A percentile compares a stretch with the other conserved stretches of the same genome.
Conservation (phyloP, 768 basidiomycete genomes). For the Russula griseocarnosa region DNA sequence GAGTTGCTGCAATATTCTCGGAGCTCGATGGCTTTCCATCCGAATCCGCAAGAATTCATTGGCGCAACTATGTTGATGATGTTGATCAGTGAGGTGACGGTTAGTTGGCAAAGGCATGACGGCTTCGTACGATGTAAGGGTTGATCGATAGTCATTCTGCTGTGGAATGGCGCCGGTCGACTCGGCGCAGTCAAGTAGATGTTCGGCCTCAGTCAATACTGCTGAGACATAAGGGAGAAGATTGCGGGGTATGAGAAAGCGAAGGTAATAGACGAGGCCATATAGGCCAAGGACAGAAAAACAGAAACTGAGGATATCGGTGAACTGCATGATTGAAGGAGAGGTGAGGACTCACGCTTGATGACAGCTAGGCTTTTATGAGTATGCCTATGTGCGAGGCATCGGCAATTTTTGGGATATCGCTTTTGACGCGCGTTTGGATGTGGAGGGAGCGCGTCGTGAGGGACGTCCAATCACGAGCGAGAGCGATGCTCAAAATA, state of each 20-base stretch:
- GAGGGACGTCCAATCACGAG: too few species aligned
- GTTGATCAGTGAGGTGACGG: neutral
- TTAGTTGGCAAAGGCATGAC: neutral
- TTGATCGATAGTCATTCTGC: neutral
- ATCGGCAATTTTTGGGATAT: too few species aligned
- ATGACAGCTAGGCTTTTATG: neutral
- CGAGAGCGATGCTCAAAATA: too few species aligned
- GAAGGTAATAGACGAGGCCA: neutral
- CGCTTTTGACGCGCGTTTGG: too few species aligned
- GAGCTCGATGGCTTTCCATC: too few species aligned
- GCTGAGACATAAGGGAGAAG: neutral
- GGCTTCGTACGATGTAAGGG: neutral
- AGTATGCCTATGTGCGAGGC: neutral
- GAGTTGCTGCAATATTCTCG: too few species aligned
- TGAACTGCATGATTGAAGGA: neutral
- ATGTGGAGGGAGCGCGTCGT: too few species aligned
- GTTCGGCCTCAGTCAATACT: neutral
- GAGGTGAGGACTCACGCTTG: neutral
- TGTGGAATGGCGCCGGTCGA: neutral
- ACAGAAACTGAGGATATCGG: constrained; percentile 1
- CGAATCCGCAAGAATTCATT: too few species aligned
- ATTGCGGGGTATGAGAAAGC: neutral
- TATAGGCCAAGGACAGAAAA: constrained; percentile 1
- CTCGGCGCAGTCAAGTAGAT: neutral
- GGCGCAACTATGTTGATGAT: too few species aligned